phyloP scores from a whole-genome alignment of 768 basidiomycete species.

The Strobilomyces dryophilus region DNA sequence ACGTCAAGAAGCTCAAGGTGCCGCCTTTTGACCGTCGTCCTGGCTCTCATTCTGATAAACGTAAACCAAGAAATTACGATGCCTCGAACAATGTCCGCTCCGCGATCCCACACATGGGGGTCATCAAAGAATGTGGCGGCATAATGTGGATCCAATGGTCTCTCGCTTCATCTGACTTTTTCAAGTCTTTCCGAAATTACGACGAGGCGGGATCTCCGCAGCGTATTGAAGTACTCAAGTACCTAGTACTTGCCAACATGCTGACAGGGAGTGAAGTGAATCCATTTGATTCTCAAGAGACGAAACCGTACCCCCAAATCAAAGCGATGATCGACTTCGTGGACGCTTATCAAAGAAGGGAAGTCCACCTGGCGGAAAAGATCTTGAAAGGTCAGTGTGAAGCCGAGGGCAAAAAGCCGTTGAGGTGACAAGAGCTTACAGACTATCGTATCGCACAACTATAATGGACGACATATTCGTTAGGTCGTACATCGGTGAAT shows the following conservation, averaged over 20 bases:
- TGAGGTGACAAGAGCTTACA: constrained; percentile 27
- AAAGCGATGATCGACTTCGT: constrained; percentile 98
- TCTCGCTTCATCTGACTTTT: constrained; percentile 95
- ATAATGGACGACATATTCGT: constrained; percentile 98
- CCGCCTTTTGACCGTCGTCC: neutral
- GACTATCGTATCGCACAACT: constrained; percentile 92
- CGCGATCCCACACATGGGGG: constrained; percentile 98
- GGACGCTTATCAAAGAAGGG: constrained; percentile 92
- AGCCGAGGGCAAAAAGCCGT: neutral
- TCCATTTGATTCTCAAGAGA: constrained; percentile 99
- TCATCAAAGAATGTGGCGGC: constrained; percentile 98
- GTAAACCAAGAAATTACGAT: constrained; percentile 92
- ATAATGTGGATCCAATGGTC: constrained; percentile 99
- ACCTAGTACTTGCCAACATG: constrained; percentile 97
- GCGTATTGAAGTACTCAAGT: constrained; percentile 96
- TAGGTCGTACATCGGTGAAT: constrained; percentile 91
- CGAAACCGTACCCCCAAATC: constrained; percentile 96
- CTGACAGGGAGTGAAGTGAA: constrained; percentile 97
- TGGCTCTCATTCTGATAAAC: neutral
- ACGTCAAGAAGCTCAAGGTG: constrained; percentile 95
- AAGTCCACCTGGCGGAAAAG: constrained; percentile 96
- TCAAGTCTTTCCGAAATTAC: constrained; percentile 98
- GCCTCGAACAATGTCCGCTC: constrained; percentile 89
- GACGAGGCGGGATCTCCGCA: constrained; percentile 97
- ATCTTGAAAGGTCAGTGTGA: constrained; percentile 70